A percentile compares a stretch with the other conserved stretches of the same genome.
These are phyloP conservation scores for Candida coquimbonensis DNA, from an alignment of 805 yeast genomes.

Conservation along the genomic window DNA sequence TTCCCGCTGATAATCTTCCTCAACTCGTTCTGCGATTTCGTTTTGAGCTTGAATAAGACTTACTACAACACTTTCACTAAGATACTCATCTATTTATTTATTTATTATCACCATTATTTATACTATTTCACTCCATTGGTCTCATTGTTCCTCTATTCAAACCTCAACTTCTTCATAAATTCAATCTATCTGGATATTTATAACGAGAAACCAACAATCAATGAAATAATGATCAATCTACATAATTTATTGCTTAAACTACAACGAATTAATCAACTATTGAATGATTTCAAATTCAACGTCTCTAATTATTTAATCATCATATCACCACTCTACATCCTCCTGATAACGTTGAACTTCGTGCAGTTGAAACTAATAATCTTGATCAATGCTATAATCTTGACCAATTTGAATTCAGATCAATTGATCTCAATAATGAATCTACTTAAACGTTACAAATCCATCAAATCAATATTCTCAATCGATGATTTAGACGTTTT, in stretches of 20 bases:
- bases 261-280: background rate
- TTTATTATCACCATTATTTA: background rate
- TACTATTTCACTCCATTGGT: conserved; percentile 3
- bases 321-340: conserved; percentile 5
- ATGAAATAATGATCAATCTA: conserved; percentile 4
- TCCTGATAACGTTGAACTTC: conserved; percentile 1
- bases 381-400: background rate
- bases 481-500: conserved; percentile 2
- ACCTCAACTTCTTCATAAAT: conserved; percentile 6
- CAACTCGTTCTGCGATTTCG: conserved; percentile 1
- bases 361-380: background rate
- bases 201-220: conserved; percentile 4
- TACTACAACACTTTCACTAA: conserved; percentile 6
- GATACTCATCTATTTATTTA: conserved; percentile 1
- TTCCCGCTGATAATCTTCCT: conserved; percentile 2
- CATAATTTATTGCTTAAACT: conserved; percentile 3
- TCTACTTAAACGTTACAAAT: conserved; percentile 3
- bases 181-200: conserved; percentile 6
- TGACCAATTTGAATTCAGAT: conserved; percentile 5
- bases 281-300: conserved; percentile 1
- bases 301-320: conserved; percentile 4
- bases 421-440: conserved; percentile 3
- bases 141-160: conserved; percentile 1
- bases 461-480: conserved; percentile 2
- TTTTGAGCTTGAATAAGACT: conserved; percentile 2